A percentile compares a stretch with the other conserved stretches of the same genome.
These are phyloP conservation scores for Xylaria sp. DNA, from an alignment of 2,329 filamentous ascomycete species.

Conservation along the genomic window DNA sequence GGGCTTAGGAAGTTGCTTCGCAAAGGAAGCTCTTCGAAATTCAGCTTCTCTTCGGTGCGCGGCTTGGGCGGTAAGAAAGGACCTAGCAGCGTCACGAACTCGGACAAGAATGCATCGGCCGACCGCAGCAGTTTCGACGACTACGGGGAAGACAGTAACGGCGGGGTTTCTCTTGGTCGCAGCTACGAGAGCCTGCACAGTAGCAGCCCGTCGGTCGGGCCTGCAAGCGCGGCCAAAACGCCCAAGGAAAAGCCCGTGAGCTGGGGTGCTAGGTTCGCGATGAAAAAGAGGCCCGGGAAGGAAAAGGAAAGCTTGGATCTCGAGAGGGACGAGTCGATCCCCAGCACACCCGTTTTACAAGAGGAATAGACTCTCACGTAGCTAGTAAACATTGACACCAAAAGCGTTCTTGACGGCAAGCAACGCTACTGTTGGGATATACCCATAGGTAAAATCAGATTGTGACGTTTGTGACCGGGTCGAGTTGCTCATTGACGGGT, in stretches of 20 bases:
- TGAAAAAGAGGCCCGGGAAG: constrained; percentile 60
- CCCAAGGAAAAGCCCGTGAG: constrained; percentile 49
- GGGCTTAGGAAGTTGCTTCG: constrained; percentile 64
- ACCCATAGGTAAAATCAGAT: background rate
- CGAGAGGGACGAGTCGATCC: constrained; percentile 44
- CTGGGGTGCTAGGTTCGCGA: constrained; percentile 56
- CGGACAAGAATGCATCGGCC: constrained; percentile 57
- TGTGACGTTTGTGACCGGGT: too few species aligned
- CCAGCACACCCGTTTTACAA: constrained; percentile 26
- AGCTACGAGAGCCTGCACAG: constrained; percentile 60
- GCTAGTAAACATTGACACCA: background rate
- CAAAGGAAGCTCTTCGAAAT: constrained; percentile 68
- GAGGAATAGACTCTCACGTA: constrained; percentile 19
- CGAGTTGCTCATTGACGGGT: too few species aligned
- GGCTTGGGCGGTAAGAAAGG: constrained; percentile 60
- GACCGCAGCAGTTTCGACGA: constrained; percentile 64
- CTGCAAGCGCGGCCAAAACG: constrained; percentile 47
- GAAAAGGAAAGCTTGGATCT: constrained; percentile 60
- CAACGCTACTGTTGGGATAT: background rate
- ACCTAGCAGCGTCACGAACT: constrained; percentile 58
- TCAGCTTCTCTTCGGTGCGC: constrained; percentile 58
- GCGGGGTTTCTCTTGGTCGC: constrained; percentile 43
- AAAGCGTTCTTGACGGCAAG: constrained; percentile 1
- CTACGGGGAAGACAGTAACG: constrained; percentile 47
- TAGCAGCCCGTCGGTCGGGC: constrained; percentile 59